A percentile compares a stretch with the other conserved stretches of the same genome.
These are phyloP conservation scores for Leucogyrophana mollusca DNA, from an alignment of 768 basidiomycete species.

Conservation along the genomic window DNA sequence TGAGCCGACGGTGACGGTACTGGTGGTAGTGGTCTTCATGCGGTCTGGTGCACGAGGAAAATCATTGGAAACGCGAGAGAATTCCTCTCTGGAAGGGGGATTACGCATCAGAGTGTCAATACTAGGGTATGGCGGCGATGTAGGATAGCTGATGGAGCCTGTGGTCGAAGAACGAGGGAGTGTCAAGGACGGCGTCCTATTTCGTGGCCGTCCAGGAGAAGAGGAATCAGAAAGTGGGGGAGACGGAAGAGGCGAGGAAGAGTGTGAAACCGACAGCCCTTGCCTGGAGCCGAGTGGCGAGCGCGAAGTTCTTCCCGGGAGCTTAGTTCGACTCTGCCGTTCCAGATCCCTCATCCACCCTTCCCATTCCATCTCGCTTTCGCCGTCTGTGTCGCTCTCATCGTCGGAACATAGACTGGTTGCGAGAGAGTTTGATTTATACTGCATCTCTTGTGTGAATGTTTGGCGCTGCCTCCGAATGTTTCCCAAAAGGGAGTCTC, in stretches of 20 bases:
- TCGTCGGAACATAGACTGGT: slow-evolving; percentile 18
- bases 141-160: slow-evolving; percentile 1
- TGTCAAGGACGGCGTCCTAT: slow-evolving; percentile 12
- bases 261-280: background rate
- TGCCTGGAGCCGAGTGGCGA: slow-evolving; percentile 2
- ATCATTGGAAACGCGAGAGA: slow-evolving; percentile 6
- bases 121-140: slow-evolving; percentile 19
- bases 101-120: slow-evolving; percentile 19
- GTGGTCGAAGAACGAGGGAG: slow-evolving; percentile 3
- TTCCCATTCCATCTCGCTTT: slow-evolving; percentile 64
- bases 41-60: slow-evolving; percentile 1
- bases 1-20: slow-evolving; percentile 24
- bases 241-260: slow-evolving; percentile 18
- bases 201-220: slow-evolving; percentile 19
- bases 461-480: slow-evolving; percentile 20
- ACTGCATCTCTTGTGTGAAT: slow-evolving; percentile 21
- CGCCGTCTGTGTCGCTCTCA: slow-evolving; percentile 39
- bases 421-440: slow-evolving; percentile 11
- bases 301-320: slow-evolving; percentile 2
- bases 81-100: background rate
- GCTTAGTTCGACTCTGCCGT: slow-evolving; percentile 30
- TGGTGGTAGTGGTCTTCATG: slow-evolving; percentile 14
- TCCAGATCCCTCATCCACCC: slow-evolving; percentile 63
- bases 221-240: slow-evolving; percentile 27
- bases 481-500: slow-evolving; percentile 17